These are phyloP conservation scores for Umbelopsis sp. DNA, from an alignment of 371 early-diverging fungal species.

Conservation along the genomic window DNA sequence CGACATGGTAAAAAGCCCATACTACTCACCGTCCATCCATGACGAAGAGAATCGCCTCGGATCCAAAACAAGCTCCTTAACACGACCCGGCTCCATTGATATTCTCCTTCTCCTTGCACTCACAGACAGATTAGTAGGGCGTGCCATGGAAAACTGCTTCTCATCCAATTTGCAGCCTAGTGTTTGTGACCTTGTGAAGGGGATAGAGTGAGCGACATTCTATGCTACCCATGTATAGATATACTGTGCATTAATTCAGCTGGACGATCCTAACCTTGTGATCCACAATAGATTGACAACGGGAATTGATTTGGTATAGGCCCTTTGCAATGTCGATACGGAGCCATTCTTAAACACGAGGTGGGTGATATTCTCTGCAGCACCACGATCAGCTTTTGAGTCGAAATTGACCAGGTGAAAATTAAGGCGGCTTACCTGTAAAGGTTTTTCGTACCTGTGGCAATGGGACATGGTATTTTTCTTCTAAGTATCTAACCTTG, in stretches of 20 bases:
- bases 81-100: conserved; percentile 14
- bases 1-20: not conserved
- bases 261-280: conserved; percentile 2
- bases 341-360: conserved; percentile 55
- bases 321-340: conserved; percentile 41
- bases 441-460: conserved; percentile 10
- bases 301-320: conserved; percentile 20
- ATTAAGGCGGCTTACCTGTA: conserved; percentile 1
- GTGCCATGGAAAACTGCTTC: not conserved
- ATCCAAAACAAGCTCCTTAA: conserved; percentile 8
- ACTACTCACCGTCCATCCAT: not conserved
- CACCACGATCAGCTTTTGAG: not conserved
- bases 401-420: not conserved
- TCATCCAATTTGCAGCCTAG: conserved; percentile 8
- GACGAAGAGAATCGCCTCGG: conserved; percentile 13
- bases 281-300: conserved; percentile 16
- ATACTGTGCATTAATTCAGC: not conserved
- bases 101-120: not conserved
- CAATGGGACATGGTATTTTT: not conserved
- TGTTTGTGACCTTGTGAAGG: not conserved
- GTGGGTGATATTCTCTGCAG: conserved; percentile 47
- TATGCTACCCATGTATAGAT: no score
- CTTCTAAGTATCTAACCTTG: not conserved
- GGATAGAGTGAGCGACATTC: not conserved
- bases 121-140: not conserved